These are phyloP conservation scores for Geotrichum fermentans DNA, from an alignment of 1,139 yeast genomes.

Conservation along the genomic window DNA sequence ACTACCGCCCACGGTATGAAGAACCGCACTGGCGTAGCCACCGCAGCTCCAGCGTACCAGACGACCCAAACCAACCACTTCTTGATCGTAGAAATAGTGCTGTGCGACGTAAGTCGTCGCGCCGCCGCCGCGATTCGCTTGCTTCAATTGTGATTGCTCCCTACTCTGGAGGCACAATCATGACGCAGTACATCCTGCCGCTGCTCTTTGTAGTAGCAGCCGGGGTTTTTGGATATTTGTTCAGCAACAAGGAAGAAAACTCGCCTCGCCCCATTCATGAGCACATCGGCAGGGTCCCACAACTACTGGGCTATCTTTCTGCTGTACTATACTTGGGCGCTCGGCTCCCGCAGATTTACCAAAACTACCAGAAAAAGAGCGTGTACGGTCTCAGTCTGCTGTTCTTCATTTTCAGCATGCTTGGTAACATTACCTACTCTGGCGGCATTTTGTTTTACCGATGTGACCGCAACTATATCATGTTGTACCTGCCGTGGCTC, in stretches of 20 bases:
- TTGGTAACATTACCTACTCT: slow-evolving; percentile 75
- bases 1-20: slow-evolving; percentile 35
- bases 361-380: slow-evolving; percentile 62
- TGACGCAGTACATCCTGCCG: slow-evolving; percentile 55
- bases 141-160: slow-evolving; percentile 26
- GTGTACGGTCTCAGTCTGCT: slow-evolving; percentile 71
- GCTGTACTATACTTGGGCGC: slow-evolving; percentile 71
- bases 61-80: slow-evolving; percentile 28
- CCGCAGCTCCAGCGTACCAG: slow-evolving; percentile 18
- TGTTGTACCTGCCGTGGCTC: slow-evolving; percentile 66
- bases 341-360: slow-evolving; percentile 72
- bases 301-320: slow-evolving; percentile 64
- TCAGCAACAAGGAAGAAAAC: slow-evolving; percentile 37
- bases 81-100: slow-evolving; percentile 21
- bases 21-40: slow-evolving; percentile 18
- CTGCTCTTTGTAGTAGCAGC: slow-evolving; percentile 58
- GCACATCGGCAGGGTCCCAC: slow-evolving; percentile 51
- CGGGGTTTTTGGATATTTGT: slow-evolving; percentile 60
- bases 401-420: slow-evolving; percentile 67
- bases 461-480: slow-evolving; percentile 53
- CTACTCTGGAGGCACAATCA: slow-evolving; percentile 20
- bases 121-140: slow-evolving; percentile 28
- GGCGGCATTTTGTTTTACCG: slow-evolving; percentile 66
- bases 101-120: slow-evolving; percentile 19
- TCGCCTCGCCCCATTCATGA: slow-evolving; percentile 28